Base-by-base conservation (phyloP, 1,284 basidiomycete species). In the Leccinum insolens region DNA sequence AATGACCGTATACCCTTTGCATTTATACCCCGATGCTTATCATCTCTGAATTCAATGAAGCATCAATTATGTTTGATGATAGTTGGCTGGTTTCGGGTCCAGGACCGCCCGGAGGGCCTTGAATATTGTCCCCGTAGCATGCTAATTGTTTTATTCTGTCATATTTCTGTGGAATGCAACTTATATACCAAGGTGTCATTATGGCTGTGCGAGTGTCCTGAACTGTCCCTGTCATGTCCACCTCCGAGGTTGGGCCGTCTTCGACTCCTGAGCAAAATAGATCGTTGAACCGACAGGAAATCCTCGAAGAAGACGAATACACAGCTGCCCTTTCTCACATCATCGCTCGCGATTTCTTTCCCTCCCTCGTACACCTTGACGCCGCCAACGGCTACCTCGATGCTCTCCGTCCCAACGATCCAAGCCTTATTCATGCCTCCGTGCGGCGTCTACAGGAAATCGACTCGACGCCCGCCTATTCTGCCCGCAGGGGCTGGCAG, bases 341-440 rank as follows among this genome's bases (percentile, higher is more conserved):
- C 77, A 98, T 99, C 77, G 92, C 94, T 62, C 90, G 98, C 64
- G 96, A 99, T 82, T 99, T 99, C 85, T 99, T 99, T 76, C 97
- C 97, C 1, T 94, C 92, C 14, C 87, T 98, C 12, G 88, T 91
- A 22, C 93, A 94, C 73, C 84, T 96, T 39, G 93, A 96, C 73
- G 93, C 94, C 22, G 94, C 94, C 17, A 94, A 95, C 78, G 86
- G 85, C 67, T 95, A 95, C 78, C 87, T 96, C 17, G 89, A 93
- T 68, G 94, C 95, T 1, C 82, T 95, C 25, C 84, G 86, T 58
- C 83, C 89, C 28, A 84, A 90, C 70, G 93, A 96, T 76, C 88
- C 92, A 1, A 82, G 86, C 66, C 86, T 91, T 20, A 90, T 96
- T 62, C 84, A 88, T 62, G 86, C 89, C 1, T 90, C 92, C 37